Evolutionary conservation across 1,284 basidiomycete genomes (phyloP), one percentile per base, ranked within the genome.

Genomic region (Naganishia albida): DNA sequence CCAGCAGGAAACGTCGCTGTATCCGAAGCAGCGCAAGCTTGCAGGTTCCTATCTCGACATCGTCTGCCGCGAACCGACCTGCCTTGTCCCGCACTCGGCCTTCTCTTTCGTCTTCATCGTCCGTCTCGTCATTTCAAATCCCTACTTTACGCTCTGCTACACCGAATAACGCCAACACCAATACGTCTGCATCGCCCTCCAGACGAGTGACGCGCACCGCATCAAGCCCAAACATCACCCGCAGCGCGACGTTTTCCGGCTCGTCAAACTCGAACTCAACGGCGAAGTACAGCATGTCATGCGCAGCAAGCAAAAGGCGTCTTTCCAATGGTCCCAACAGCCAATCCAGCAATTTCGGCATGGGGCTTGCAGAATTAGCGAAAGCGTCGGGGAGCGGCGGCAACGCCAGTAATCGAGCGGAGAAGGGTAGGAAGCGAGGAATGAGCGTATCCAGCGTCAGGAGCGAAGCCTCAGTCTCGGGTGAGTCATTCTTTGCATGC

Each of bases 371-470:
- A 25, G 56, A 60, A 49, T 39, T 60, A 26, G 56, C 56, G 30
- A 60, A 60, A 26, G 56, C 56, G 12, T 30, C 56, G 8, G 44
- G 56, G 20, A 38, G 43, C 43, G 38, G 39, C 38, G 30, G 46
- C 46, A 48, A 12, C 15, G 38, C 30, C 20, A 38, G 48, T 25
- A 38, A 13, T 60, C 56, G 56, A 60, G 30, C 56, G 25, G 56
- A n/a, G 25, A 65, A 48, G 42, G 28, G 57, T 8, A 42, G 54
- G 39, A 59, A 65, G 25, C 34, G 64, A 34, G 56, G 60, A 25
- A 53, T 65, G 56, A 65, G 64, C 34, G 55, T 65, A 38, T 52
- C 49, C 26, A 66, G 65, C 20, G 53, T 55, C n/a, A 40, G 65
- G 20, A 66, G 65, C 48, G 65, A 66, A 40, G 56, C 46, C 12